Conservation (phyloP, 1,284 basidiomycete genomes). For the Paramarasmius palmivorus region DNA sequence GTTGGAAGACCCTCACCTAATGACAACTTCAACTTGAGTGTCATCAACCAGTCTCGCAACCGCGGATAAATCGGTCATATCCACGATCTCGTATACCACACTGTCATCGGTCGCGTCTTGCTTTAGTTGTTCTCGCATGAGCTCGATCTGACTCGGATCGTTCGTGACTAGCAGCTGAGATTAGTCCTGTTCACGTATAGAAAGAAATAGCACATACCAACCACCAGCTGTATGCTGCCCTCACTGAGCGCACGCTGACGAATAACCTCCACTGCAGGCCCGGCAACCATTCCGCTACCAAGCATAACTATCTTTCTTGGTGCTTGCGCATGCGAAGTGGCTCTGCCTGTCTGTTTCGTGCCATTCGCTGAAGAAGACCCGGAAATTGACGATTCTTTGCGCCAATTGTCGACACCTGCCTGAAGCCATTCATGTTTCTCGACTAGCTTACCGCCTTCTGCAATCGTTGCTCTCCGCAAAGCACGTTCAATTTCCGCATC, state of each 20-base stretch:
- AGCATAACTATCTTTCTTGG: slow-evolving; percentile 80
- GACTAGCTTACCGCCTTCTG: slow-evolving; percentile 56
- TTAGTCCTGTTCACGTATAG: background rate
- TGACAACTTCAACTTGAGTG: slow-evolving; percentile 57
- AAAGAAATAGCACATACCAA: slow-evolving; percentile 58
- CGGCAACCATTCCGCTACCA: slow-evolving; percentile 91
- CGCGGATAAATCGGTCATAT: slow-evolving; percentile 55
- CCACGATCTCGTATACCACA: slow-evolving; percentile 60
- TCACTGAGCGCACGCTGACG: slow-evolving; percentile 32
- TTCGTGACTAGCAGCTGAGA: slow-evolving; percentile 69
- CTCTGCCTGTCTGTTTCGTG: slow-evolving; percentile 4
- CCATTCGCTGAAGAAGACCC: slow-evolving; percentile 2
- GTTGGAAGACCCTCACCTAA: slow-evolving; percentile 26
- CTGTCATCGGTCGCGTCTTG: slow-evolving; percentile 57
- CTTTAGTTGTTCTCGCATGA: slow-evolving; percentile 36
- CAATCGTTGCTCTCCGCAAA: slow-evolving; percentile 70
- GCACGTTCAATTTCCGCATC: slow-evolving; percentile 33
- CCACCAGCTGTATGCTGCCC: slow-evolving; percentile 63
- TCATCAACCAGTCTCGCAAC: slow-evolving; percentile 56
- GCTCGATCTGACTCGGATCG: slow-evolving; percentile 10
- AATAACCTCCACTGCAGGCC: slow-evolving; percentile 80
- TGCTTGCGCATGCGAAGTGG: slow-evolving; percentile 19
- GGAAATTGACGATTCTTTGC: slow-evolving; percentile 15
- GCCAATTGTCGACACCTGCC: slow-evolving; percentile 48
- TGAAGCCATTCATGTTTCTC: slow-evolving; percentile 62